Conservation (phyloP, 2,329 filamentous ascomycete species). For the Penicillium corylophilum region DNA sequence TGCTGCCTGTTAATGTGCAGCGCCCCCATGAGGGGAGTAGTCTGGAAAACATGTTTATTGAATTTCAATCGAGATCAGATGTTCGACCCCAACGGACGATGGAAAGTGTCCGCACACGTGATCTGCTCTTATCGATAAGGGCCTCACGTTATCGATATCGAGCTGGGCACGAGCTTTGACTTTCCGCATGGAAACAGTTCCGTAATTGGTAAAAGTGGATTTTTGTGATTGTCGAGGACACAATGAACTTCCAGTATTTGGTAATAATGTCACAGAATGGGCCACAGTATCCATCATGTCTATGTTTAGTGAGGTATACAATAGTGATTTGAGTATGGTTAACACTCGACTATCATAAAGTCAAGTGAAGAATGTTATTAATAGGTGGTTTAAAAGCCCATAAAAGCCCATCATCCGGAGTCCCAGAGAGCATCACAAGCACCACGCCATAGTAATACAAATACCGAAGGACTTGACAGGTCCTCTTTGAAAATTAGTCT, state of each 20-base stretch:
- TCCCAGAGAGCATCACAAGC: background rate
- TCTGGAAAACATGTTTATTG: slow-evolving; percentile 31
- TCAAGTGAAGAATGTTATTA: background rate
- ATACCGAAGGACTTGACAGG: background rate
- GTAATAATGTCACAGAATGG: background rate
- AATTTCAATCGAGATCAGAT: slow-evolving; percentile 14
- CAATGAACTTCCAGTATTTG: too few relatives aligned
- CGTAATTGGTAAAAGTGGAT: background rate
- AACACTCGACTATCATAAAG: background rate
- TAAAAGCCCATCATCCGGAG: background rate
- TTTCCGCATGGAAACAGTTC: background rate
- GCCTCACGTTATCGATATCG: background rate
- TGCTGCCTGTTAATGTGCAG: slow-evolving; percentile 14
- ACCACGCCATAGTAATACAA: slow-evolving; percentile 11
- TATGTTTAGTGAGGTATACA: background rate
- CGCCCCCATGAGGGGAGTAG: slow-evolving; percentile 26
- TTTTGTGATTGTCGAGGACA: too few relatives aligned
- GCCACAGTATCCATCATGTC: background rate
- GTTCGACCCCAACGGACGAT: slow-evolving; percentile 11
- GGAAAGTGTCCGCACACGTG: slow-evolving; percentile 18
- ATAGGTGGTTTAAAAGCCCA: background rate
- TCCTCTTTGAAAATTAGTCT: slow-evolving; percentile 1
- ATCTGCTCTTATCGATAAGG: slow-evolving; percentile 20
- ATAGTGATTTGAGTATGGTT: background rate
- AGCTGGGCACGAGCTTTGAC: background rate